Percentiles rank a stretch among this genome's conserved stretches.
These are phyloP conservation scores for Aspergillus fischeri DNA, from an alignment of 2,329 filamentous ascomycete species.

Conservation along the genomic window DNA sequence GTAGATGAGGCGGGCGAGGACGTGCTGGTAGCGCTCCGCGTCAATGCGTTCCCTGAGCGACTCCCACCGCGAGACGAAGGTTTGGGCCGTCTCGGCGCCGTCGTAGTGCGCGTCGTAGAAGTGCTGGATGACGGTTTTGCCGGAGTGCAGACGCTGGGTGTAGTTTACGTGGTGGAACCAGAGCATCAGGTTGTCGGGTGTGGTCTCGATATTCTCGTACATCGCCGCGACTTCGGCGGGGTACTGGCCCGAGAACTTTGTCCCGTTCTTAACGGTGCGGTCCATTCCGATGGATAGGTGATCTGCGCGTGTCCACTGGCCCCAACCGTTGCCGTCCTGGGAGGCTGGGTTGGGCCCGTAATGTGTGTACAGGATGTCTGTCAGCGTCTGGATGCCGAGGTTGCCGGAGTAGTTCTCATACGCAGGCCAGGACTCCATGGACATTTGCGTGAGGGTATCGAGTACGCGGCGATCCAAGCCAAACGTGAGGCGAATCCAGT, in stretches of 20 bases:
- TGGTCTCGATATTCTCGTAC: conserved; percentile 60
- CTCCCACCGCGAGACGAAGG: conserved; percentile 53
- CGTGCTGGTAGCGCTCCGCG: conserved; percentile 55
- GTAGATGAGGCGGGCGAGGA: conserved; percentile 57
- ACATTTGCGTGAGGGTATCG: conserved; percentile 58
- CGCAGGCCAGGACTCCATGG: conserved; percentile 65
- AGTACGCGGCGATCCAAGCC: conserved; percentile 52
- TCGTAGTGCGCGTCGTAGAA: conserved; percentile 62
- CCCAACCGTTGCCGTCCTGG: conserved; percentile 65
- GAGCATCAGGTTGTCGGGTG: conserved; percentile 63
- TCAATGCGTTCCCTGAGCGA: conserved; percentile 56
- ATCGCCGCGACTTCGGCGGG: conserved; percentile 54
- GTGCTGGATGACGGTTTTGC: conserved; percentile 65
- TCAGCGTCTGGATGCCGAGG: conserved; percentile 64
- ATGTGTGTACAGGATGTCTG: conserved; percentile 63
- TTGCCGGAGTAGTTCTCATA: conserved; percentile 71
- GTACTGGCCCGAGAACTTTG: conserved; percentile 63
- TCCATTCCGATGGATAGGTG: conserved; percentile 63
- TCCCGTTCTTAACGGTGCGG: conserved; percentile 64
- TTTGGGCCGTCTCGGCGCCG: conserved; percentile 58
- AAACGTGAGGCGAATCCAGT: conserved; percentile 68
- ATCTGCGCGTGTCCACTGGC: conserved; percentile 68
- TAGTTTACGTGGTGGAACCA: conserved; percentile 75
- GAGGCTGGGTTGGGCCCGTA: conserved; percentile 65
- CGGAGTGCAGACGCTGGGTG: conserved; percentile 57